Percentiles rank a stretch among this genome's conserved stretches.
phyloP scores from a whole-genome alignment of 345 rosid species.

The Brassica juncea region DNA sequence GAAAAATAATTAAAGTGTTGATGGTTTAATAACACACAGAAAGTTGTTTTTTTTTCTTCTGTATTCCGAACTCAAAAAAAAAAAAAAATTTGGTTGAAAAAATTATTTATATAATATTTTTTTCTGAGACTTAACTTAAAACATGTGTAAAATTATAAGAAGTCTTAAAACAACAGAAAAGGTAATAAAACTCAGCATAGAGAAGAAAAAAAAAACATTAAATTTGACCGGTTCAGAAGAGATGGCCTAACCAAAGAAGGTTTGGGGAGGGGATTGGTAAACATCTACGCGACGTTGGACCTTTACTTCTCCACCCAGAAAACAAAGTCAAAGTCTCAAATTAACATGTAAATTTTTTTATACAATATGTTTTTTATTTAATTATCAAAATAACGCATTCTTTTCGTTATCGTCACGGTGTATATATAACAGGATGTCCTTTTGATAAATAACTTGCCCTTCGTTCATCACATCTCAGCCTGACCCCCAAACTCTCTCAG shows the following conservation, averaged over 20 bases:
- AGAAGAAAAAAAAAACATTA: not conserved
- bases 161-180: not conserved
- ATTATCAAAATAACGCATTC: constrained; percentile 2
- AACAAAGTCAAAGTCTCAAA: constrained; percentile 1
- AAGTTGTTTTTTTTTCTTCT: not conserved
- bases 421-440: not conserved
- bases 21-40: not conserved
- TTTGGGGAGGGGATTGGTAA: not conserved
- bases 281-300: constrained; percentile 5
- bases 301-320: constrained; percentile 17
- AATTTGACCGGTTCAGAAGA: not conserved
- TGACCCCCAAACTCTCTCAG: constrained; percentile 19
- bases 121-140: not conserved
- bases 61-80: not conserved
- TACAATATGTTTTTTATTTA: not conserved
- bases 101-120: no score
- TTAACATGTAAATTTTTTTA: not conserved
- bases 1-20: not conserved
- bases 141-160: not conserved
- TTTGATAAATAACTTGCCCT: constrained; percentile 21
- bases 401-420: not conserved
- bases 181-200: not conserved
- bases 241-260: not conserved
- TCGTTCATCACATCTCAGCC: constrained; percentile 36
- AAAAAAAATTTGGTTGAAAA: no score